These are phyloP conservation scores for Mortierella sp. DNA, from an alignment of 371 early-diverging fungal species.

Conservation along the genomic window DNA sequence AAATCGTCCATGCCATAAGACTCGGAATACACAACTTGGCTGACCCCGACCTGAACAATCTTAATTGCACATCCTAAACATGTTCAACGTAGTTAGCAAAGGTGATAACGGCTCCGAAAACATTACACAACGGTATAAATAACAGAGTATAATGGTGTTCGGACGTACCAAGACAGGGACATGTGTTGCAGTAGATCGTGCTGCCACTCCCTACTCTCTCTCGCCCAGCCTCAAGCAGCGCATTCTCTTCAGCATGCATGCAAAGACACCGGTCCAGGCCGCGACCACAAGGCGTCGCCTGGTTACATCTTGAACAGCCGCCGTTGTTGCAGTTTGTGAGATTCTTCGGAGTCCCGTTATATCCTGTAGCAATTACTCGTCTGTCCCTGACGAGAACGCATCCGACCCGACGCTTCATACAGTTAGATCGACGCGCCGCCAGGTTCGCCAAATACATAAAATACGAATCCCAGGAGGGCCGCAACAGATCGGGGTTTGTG, in stretches of 20 bases:
- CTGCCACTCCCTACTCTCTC: conserved; percentile 79
- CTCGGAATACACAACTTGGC: conserved; percentile 90
- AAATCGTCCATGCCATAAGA: conserved; percentile 93
- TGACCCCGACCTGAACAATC: conserved; percentile 94
- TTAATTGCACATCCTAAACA: conserved; percentile 92
- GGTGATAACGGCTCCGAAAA: not conserved
- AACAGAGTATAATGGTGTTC: too few relatives aligned
- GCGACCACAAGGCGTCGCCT: conserved; percentile 77
- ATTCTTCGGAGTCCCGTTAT: conserved; percentile 97
- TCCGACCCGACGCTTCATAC: conserved; percentile 99
- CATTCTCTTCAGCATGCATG: conserved; percentile 99
- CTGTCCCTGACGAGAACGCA: conserved; percentile 93
- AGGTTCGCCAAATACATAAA: conserved; percentile 96
- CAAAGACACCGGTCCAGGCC: conserved; percentile 93
- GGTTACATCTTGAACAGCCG: conserved; percentile 96
- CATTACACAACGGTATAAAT: not conserved
- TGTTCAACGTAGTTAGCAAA: too few relatives aligned
- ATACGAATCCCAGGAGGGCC: conserved; percentile 97
- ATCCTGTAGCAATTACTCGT: conserved; percentile 95
- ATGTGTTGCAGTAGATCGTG: conserved; percentile 94
- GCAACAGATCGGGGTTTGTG: conserved; percentile 74
- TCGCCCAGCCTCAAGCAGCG: conserved; percentile 93
- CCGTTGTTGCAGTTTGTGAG: conserved; percentile 95
- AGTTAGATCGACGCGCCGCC: conserved; percentile 87
- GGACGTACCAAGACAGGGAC: conserved; percentile 78